A percentile compares a stretch with the other conserved stretches of the same genome.
phyloP scores from a whole-genome alignment of 352 stramenopile genomes.

The Phytophthora crassamura region DNA sequence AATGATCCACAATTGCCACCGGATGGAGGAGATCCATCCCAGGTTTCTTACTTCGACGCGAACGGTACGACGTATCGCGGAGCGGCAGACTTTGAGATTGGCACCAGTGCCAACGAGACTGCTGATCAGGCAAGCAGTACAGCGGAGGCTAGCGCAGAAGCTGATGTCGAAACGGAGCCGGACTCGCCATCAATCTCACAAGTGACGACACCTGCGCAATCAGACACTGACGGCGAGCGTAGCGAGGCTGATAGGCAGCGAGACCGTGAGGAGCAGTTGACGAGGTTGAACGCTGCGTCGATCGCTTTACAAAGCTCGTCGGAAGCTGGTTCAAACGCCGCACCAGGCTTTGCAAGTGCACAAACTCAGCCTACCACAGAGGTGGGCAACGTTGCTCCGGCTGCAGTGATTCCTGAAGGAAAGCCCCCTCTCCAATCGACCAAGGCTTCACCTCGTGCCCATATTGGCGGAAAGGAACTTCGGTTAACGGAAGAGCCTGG shows the following conservation, averaged over 20 bases:
- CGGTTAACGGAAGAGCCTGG: conserved; percentile 27
- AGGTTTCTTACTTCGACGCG: conserved; percentile 73
- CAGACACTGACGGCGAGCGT: conserved; percentile 64
- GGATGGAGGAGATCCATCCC: conserved; percentile 39
- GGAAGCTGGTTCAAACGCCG: conserved; percentile 14
- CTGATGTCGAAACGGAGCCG: conserved; percentile 68
- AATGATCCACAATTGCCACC: conserved; percentile 60
- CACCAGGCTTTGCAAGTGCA: not conserved
- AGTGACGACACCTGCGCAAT: conserved; percentile 70
- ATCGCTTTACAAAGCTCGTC: conserved; percentile 33
- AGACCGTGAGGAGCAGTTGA: conserved; percentile 42
- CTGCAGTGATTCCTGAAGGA: conserved; percentile 8
- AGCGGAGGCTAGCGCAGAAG: conserved; percentile 24
- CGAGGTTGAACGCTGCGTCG: conserved; percentile 38
- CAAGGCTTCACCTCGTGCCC: conserved; percentile 20
- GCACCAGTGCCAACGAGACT: conserved; percentile 24
- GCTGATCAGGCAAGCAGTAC: not conserved
- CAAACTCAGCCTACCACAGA: conserved; percentile 23
- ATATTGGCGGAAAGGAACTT: conserved; percentile 33
- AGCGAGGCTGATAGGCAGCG: conserved; percentile 25
- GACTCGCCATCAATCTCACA: conserved; percentile 70
- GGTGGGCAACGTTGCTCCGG: conserved; percentile 33
- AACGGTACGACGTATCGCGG: conserved; percentile 73
- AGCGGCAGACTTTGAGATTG: conserved; percentile 58
- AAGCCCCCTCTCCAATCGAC: conserved; percentile 32